Base-by-base conservation (phyloP, 805 yeast genomes). In the Barnettozyma pratensis region DNA sequence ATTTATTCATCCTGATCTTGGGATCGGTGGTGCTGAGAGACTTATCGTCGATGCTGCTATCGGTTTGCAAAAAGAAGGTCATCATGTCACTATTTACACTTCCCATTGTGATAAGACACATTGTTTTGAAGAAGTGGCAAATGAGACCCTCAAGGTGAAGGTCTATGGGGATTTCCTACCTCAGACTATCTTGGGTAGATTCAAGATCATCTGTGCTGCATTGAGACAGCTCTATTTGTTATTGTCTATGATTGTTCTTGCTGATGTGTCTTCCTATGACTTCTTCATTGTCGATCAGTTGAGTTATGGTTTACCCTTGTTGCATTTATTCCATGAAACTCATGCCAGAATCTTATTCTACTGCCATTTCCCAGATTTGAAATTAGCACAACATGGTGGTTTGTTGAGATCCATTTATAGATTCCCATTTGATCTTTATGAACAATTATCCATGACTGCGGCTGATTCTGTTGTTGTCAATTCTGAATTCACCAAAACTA, bases 21-120 rank as follows among this genome's bases (percentile, higher is more conserved):
- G 99, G 0, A 92, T 92, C 49, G 99, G 90, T 30, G 99, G 99
- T 4, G 99, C 99, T 1, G 99, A 94, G 63, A 74, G 99, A 50
- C 74, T 95, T n/a, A 90, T 94, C 2, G 96, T 94, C 1, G 99
- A 94, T 67, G 90, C 96, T 3, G 99, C 98, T 0, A 71, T 89
- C 4, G 96, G 96, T 0, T 69, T 94, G 29, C 89, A 92, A 60
- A 74, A 79, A 3, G 66, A 72, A 31, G 81, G 83, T 6, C 82
- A 86, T 61, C 73, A 71, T 1, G 81, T 94, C 9, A 73, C 75
- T 2, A 75, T 91, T 5, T 89, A 75, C 67, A 92, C 99, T 0
- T 90, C 97, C 0, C 96, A 94, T 62, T 91, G 96, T 66, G 97
- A 94, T 64, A 74, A 65, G 48, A 63, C 70, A 2, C 99, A 94